Conservation (phyloP, 306 rosid genomes). For the Prosopis cineraria region DNA sequence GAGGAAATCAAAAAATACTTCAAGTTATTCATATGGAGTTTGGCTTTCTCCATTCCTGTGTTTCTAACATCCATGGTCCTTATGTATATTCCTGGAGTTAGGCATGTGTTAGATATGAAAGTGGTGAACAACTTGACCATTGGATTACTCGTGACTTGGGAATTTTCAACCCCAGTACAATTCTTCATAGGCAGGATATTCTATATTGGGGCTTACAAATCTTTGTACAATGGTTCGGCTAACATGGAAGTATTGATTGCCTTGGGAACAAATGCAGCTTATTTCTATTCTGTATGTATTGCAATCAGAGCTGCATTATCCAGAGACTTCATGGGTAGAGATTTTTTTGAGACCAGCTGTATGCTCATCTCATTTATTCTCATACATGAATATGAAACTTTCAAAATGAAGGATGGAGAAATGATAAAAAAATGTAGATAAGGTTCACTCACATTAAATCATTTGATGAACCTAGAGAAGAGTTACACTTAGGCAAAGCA, state of each 20-base stretch:
- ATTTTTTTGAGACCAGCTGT: slow-evolving; percentile 81
- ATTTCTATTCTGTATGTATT: slow-evolving; percentile 69
- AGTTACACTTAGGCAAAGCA: too few species aligned
- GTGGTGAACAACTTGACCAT: slow-evolving; percentile 60
- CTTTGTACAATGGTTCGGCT: slow-evolving; percentile 63
- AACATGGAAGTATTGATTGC: slow-evolving; percentile 85
- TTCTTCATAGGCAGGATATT: slow-evolving; percentile 69
- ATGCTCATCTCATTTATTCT: slow-evolving; percentile 80
- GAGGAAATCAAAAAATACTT: slow-evolving; percentile 61
- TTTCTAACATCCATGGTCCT: slow-evolving; percentile 78
- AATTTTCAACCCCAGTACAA: slow-evolving; percentile 71
- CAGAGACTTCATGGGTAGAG: slow-evolving; percentile 56
- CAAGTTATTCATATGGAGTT: slow-evolving; percentile 61
- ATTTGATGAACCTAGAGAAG: too few species aligned
- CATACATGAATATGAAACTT: slow-evolving; percentile 65
- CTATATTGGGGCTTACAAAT: slow-evolving; percentile 67
- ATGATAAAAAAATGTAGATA: too few species aligned
- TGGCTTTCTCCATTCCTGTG: slow-evolving; percentile 61
- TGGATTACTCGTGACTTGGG: slow-evolving; percentile 67
- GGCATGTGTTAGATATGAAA: slow-evolving; percentile 48
- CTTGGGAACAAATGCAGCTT: slow-evolving; percentile 84
- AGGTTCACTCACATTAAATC: too few species aligned
- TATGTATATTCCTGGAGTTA: slow-evolving; percentile 66
- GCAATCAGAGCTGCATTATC: slow-evolving; percentile 55
- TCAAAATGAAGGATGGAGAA: too few species aligned